Percentiles rank a stretch among this genome's conserved stretches.
These are phyloP conservation scores for Lavandula angustifolia DNA, from an alignment of 257 asterid species.

Conservation along the genomic window DNA sequence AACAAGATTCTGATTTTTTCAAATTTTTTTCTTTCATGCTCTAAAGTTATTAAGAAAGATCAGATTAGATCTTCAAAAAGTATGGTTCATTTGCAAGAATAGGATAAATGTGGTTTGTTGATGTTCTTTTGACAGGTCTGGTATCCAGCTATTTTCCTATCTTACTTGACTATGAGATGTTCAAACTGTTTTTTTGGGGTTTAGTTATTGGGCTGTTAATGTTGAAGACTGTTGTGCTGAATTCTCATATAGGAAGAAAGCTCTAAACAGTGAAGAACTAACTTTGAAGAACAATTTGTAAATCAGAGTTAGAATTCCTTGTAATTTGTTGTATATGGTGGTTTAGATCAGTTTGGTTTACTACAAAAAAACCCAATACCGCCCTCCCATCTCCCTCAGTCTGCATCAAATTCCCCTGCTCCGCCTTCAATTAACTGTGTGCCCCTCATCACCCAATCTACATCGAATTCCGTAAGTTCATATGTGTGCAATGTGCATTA, in stretches of 20 bases:
- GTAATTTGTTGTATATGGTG: neutral
- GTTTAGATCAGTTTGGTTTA: neutral
- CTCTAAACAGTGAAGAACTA: too few relatives aligned
- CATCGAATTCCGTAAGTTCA: too few relatives aligned
- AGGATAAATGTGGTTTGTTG: neutral
- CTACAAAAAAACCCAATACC: too few relatives aligned
- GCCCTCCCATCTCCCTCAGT: too few relatives aligned
- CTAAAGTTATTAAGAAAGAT: neutral
- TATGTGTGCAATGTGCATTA: too few relatives aligned
- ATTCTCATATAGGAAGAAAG: too few relatives aligned
- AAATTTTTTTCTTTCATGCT: slow-evolving; percentile 2
- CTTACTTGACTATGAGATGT: neutral
- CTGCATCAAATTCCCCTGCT: too few relatives aligned
- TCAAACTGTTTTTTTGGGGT: neutral
- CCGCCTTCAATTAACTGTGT: too few relatives aligned
- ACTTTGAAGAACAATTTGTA: neutral
- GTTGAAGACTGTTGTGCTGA: neutral
- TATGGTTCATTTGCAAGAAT: slow-evolving; percentile 4
- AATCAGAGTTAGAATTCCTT: neutral
- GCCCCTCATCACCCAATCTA: too few relatives aligned
- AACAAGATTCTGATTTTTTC: slow-evolving; percentile 17
- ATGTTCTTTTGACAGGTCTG: neutral
- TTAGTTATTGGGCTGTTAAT: neutral
- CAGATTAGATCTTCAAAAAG: slow-evolving; percentile 15
- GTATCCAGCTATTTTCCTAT: neutral